Evolutionary conservation across 208 protist genomes (phyloP), one percentile per base, ranked within the genome.

Genomic region (Leishmania gerbilli): DNA sequence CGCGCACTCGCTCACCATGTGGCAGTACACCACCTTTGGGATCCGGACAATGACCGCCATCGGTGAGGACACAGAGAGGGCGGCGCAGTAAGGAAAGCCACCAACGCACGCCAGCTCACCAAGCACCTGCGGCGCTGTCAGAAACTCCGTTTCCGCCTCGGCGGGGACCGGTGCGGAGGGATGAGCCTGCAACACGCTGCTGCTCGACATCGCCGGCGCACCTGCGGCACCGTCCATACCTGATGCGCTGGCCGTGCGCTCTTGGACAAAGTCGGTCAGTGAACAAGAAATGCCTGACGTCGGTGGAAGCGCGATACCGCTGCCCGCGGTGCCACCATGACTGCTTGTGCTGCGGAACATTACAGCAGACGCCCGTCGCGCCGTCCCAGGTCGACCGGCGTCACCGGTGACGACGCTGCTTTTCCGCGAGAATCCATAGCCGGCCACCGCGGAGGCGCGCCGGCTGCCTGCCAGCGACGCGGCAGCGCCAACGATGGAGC

Each of bases 21-120:
- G 69, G 75, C 83, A 85, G 80, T 94, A 96, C 27, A 82, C 85
- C 40, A 76, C 64, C 75, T 87, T 91, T 7, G 87, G 65, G 13
- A 96, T 76, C 21, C 71, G 67, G 21, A 87, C 77, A 21, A 93
- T 74, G 40, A 96, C 21, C 15, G 88, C 91, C 76, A 79, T 76
- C 24, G 77, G 77, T 1, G 88, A 90, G 8, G 87, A 80, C 42
- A 93, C 90, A 40, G 88, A 81, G 40, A 97, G 74, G 64, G 86
- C 71, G 8, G 87, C 88, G 34, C 85, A 85, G 81, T 83, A 92
- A 24, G 90, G 88, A 64, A 91, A 94, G 42, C 83, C 83, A n/a
- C 89, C 91, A 49, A 97, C 72, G 79, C 86, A 90, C 19, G 88
- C 72, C 65, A 85, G 83, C 82, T 97, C 93, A 11, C 88, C 89